Percentiles rank a stretch among this genome's conserved stretches.
phyloP scores from a whole-genome alignment of 2,329 filamentous ascomycete genomes.

The Amauroascus niger region DNA sequence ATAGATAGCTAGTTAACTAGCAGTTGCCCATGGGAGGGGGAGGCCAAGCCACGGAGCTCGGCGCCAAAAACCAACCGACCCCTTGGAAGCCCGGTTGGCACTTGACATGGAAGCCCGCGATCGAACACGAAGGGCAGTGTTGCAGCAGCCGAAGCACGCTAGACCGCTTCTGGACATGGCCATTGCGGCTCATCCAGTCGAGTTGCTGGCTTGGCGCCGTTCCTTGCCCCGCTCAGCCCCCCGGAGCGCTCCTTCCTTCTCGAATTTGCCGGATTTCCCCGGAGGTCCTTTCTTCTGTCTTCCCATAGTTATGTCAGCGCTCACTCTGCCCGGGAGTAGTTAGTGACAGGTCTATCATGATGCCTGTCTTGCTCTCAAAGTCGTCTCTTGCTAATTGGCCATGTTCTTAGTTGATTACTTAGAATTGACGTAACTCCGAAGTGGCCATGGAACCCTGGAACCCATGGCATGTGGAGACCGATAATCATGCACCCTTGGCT shows the following conservation, averaged over 20 bases:
- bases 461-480: no score
- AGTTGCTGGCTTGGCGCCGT: background rate
- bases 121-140: background rate
- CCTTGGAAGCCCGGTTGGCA: background rate
- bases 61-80: background rate
- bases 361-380: conserved; percentile 3
- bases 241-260: no score
- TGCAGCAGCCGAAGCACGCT: background rate
- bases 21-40: no score
- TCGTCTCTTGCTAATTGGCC: background rate
- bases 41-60: background rate
- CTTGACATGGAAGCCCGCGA: background rate
- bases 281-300: no score
- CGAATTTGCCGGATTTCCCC: background rate
- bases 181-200: background rate
- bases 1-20: no score
- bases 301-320: no score
- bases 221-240: background rate
- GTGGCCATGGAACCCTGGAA: no score
- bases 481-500: no score
- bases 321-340: no score
- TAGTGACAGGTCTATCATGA: no score
- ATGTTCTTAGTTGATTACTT: no score
- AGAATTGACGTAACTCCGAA: no score
- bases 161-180: background rate